Evolutionary conservation across 179 eudicot genomes (phyloP), one percentile per base, ranked within the genome.

Genomic region (Beta macrorhiza): DNA sequence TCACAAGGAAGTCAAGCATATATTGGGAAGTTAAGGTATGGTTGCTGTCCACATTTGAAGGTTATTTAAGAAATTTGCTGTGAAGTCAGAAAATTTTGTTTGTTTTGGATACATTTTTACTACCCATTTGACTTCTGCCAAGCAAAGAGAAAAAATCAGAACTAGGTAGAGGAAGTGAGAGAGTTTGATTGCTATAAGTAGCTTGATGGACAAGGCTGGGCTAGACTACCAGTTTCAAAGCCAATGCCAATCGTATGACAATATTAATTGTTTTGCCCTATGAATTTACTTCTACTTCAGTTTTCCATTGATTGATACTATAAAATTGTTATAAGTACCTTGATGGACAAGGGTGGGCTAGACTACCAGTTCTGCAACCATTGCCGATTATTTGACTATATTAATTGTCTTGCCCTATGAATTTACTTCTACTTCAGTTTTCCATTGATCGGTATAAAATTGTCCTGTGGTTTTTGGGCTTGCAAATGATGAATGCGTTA

Each of bases 1-100:
- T 92, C 97, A 62, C 98, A 92, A 86, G 92, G 98, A 88, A 96
- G 94, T 84, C 92, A 88, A 71, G 93, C 97, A n/a, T 96, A 94
- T 82, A 93, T 95, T 83, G 98, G 98, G 82, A 94, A 96, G 88
- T 80, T 96, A 78, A 87, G 97, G 98, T 96, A 84, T 84, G 87
- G 42, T 52, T 52, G 57, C 63, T 80, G 6, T 22, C 22, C 65
- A 15, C 29, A 10, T 42, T 7, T 79, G 47, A 74, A 75, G 44
- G 49, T 68, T 74, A 15, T 70, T 47, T 15, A 25, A 61, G 7
- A 56, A 13, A 25, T 45, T 29, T 53, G 61, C 37, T 64, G 12
- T 74, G 73, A 42, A 56, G 58, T 25, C 42, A 57, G 45, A 37
- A 15, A 7, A 45, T 70, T 1, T 19, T 22, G 19, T 49, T 67